Conservation (phyloP, 257 asterid species). For the Solanum pinnatisectum region DNA sequence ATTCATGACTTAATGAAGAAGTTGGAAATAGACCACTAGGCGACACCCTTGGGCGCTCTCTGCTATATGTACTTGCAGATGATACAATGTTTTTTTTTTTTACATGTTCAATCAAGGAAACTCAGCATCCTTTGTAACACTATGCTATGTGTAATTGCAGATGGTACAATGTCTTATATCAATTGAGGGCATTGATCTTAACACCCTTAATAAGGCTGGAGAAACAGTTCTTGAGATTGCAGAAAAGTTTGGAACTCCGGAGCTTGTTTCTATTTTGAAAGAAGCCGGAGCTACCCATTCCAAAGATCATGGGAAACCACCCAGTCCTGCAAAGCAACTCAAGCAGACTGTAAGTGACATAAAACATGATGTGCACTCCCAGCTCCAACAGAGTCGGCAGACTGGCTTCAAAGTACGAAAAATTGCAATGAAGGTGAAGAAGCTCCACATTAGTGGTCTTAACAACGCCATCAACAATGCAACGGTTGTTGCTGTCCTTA, state of each 20-base stretch:
- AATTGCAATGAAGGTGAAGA: slow-evolving; percentile 90
- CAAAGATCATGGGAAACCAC: slow-evolving; percentile 78
- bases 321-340: slow-evolving; percentile 74
- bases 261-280: slow-evolving; percentile 37
- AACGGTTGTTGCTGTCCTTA: slow-evolving; percentile 85
- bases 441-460: slow-evolving; percentile 89
- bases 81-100: slow-evolving; percentile 32
- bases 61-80: slow-evolving; percentile 36
- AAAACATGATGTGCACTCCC: slow-evolving; percentile 85
- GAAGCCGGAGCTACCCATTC: slow-evolving; percentile 82
- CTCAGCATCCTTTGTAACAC: background rate
- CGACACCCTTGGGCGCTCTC: background rate
- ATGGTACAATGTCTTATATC: slow-evolving; percentile 60
- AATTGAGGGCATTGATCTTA: slow-evolving; percentile 54
- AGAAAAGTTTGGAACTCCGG: slow-evolving; percentile 57
- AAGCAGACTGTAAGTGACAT: slow-evolving; percentile 93
- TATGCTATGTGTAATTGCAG: slow-evolving; percentile 30
- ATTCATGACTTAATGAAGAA: background rate
- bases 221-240: slow-evolving; percentile 85
- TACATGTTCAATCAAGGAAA: background rate
- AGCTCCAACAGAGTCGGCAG: slow-evolving; percentile 90
- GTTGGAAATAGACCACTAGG: background rate
- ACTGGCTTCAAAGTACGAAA: slow-evolving; percentile 81
- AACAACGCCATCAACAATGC: slow-evolving; percentile 91
- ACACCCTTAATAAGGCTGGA: slow-evolving; percentile 55